These are phyloP conservation scores for Emergomyces orientalis DNA, from an alignment of 2,329 filamentous ascomycete species.

Conservation along the genomic window DNA sequence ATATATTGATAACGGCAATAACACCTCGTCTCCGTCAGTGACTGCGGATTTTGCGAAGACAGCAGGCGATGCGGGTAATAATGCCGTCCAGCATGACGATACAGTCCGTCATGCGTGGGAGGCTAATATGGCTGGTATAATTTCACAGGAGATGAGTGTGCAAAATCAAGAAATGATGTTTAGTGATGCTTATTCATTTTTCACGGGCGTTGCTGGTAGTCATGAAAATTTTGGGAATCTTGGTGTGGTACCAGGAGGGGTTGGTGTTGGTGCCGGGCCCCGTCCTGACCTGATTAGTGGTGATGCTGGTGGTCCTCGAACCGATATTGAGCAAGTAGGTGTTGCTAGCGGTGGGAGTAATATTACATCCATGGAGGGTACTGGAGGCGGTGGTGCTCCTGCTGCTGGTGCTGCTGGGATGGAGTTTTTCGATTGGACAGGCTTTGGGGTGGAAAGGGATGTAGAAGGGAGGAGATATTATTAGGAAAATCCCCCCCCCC, in stretches of 20 bases:
- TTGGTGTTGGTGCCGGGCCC: not conserved
- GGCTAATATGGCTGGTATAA: not conserved
- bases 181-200: conserved; percentile 4
- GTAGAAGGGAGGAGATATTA: not conserved
- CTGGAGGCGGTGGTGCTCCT: not conserved
- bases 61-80: not conserved
- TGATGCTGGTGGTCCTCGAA: not conserved
- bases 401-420: not conserved
- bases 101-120: not conserved
- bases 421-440: conserved; percentile 1
- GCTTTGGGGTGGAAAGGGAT: not conserved
- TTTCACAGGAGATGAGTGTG: not conserved
- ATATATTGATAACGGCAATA: not conserved
- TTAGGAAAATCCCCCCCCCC: not conserved
- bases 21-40: not conserved
- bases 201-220: not conserved
- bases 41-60: not conserved
- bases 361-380: not conserved
- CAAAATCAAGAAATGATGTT: conserved; percentile 6
- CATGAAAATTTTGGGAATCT: not conserved
- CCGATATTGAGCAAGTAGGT: not conserved
- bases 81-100: not conserved
- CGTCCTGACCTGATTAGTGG: not conserved
- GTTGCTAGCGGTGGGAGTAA: not conserved
- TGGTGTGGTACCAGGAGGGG: not conserved